Percentiles rank a stretch among this genome's conserved stretches.
These are phyloP conservation scores for Phanerodontia chrysosporium DNA, from an alignment of 768 basidiomycete species.

Conservation along the genomic window DNA sequence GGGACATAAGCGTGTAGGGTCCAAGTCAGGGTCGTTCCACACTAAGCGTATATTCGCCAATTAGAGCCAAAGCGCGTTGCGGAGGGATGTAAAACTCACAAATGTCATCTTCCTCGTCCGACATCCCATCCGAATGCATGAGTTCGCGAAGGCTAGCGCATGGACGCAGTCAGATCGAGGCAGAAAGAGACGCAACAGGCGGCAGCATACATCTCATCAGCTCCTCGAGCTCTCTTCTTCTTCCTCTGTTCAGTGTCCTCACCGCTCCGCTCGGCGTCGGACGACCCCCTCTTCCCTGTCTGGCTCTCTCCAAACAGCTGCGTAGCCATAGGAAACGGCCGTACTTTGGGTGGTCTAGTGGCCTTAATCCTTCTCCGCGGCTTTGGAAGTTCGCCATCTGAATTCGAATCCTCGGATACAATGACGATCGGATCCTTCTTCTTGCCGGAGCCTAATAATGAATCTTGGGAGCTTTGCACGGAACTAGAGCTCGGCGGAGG, in stretches of 20 bases:
- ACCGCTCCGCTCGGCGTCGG: conserved; percentile 19
- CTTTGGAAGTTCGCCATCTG: neutral
- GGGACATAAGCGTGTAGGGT: conserved; percentile 71
- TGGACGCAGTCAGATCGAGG: neutral
- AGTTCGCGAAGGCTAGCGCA: conserved; percentile 10
- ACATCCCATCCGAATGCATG: conserved; percentile 10
- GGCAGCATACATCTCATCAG: conserved; percentile 14
- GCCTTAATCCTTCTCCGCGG: neutral
- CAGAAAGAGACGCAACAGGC: neutral
- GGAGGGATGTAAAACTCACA: conserved; percentile 5
- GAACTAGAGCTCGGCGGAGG: neutral
- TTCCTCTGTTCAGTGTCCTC: conserved; percentile 28
- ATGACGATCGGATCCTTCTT: conserved; percentile 1
- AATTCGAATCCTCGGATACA: neutral
- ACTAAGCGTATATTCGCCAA: conserved; percentile 31
- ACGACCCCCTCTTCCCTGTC: conserved; percentile 30
- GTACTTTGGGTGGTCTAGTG: neutral
- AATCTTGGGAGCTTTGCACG: neutral
- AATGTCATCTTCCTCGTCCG: conserved; percentile 20
- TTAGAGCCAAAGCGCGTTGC: neutral
- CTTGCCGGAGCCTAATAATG: neutral
- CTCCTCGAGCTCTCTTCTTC: conserved; percentile 24
- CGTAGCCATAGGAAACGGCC: conserved; percentile 48
- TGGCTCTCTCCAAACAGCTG: conserved; percentile 38
- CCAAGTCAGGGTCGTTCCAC: conserved; percentile 44